phyloP scores from a whole-genome alignment of 306 rosid species.

The Erythrophleum fordii region DNA sequence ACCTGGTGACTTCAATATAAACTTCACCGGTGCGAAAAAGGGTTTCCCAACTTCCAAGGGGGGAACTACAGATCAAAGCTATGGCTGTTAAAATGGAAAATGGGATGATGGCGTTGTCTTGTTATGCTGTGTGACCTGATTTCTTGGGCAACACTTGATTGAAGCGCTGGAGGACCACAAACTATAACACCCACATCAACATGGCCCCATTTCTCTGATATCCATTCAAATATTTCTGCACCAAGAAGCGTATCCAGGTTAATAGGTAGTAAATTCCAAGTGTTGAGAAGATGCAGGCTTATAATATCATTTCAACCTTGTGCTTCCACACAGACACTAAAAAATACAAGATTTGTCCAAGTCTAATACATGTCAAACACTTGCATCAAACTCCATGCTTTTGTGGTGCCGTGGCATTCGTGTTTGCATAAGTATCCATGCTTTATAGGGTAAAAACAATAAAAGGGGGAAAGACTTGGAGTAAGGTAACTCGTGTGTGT shows the following conservation, averaged over 20 bases:
- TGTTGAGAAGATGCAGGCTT: not conserved
- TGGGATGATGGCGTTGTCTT: slow-evolving; percentile 61
- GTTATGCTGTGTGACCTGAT: slow-evolving; percentile 67
- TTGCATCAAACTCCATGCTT: too few relatives aligned
- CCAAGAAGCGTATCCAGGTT: not conserved
- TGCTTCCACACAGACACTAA: too few relatives aligned
- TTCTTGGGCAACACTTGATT: slow-evolving; percentile 81
- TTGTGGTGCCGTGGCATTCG: too few relatives aligned
- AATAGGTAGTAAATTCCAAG: slow-evolving; percentile 17
- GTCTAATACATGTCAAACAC: too few relatives aligned
- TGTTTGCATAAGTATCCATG: too few relatives aligned
- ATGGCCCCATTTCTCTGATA: slow-evolving; percentile 68
- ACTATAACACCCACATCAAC: slow-evolving; percentile 83
- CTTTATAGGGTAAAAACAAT: too few relatives aligned
- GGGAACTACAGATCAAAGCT: slow-evolving; percentile 79
- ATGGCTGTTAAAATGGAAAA: slow-evolving; percentile 90
- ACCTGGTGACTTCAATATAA: too few relatives aligned
- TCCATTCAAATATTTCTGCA: slow-evolving; percentile 69
- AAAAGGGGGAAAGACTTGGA: too few relatives aligned
- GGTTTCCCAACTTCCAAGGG: slow-evolving; percentile 8
- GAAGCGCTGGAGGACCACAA: slow-evolving; percentile 90
- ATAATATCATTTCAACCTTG: too few relatives aligned
- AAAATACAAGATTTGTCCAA: too few relatives aligned
- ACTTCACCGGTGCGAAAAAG: not conserved
- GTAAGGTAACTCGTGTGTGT: too few relatives aligned